Base-by-base conservation (phyloP, 257 asterid genomes). In the Fraxinus cuspidata region DNA sequence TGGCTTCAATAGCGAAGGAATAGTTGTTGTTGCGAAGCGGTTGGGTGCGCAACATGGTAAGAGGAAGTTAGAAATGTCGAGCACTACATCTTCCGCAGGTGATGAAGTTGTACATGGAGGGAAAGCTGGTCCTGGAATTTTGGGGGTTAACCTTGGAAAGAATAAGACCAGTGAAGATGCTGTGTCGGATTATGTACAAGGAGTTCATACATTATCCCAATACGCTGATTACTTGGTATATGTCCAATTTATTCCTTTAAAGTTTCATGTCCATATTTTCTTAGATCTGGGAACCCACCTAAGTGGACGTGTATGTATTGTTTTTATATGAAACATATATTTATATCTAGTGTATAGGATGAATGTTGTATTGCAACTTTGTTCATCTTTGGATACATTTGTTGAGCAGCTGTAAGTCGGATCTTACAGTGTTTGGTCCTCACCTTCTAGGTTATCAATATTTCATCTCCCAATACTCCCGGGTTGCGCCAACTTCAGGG, bases 1-100 rank as follows among this genome's bases (percentile, higher is more conserved):
- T 76, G 99, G 99, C 84, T 96, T 96, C 88, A 96, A 96, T 74
- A 93, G 99, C 31, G 98, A 96, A 88, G 99, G 99, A 74, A 96
- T 96, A 79, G 99, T 96, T 53, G 98, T 85, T 2, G 99, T 96
- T 69, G 98, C 99, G 58, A 96, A 96, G 87, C 75, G 99, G 79
- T 82, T 96, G 70, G 97, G 98, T 69, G 97, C 97, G 4, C 99
- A 96, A 80, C 99, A 93, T 79, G 99, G 99, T 78, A 96, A 96
- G 90, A 90, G 99, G 78, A 96, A 90, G 83, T 37, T 92, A 85
- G 97, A 96, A 87, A 92, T 96, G 13, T 88, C 98, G 15, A 88
- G 87, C 87, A 78, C 92, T 77, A 80, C 94, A 69, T 87, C 99
- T 84, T 60, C 89, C 11, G 19, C 86, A 5, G 94, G 86, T 75